Conservation (phyloP, 805 yeast species). For the Starmerella lactis-condensi region DNA sequence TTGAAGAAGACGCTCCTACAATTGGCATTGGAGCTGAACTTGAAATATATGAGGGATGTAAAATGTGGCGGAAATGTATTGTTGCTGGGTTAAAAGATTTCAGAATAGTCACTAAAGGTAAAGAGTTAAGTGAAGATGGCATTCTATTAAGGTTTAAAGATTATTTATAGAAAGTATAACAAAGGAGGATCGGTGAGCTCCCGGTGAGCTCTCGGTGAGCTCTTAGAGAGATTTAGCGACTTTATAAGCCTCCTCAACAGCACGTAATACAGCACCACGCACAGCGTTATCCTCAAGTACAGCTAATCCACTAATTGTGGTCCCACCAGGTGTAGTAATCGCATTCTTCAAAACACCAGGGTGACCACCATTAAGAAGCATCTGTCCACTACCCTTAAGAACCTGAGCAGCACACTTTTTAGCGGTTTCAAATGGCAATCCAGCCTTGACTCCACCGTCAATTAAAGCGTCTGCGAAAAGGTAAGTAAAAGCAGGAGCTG, state of each 20-base stretch:
- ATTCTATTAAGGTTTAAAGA: too few relatives aligned
- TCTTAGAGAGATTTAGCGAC: too few relatives aligned
- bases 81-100: too few relatives aligned
- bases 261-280: conserved; percentile 70
- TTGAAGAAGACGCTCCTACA: too few relatives aligned
- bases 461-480: conserved; percentile 77
- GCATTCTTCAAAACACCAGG: conserved; percentile 76
- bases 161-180: too few relatives aligned
- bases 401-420: conserved; percentile 81
- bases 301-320: conserved; percentile 87
- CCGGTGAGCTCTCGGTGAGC: too few relatives aligned
- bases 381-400: conserved; percentile 79
- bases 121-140: too few relatives aligned
- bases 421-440: conserved; percentile 71
- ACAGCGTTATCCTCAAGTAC: conserved; percentile 84
- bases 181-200: too few relatives aligned
- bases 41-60: too few relatives aligned
- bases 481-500: conserved; percentile 89
- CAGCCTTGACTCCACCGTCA: conserved; percentile 90
- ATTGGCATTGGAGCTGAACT: too few relatives aligned
- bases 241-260: conserved; percentile 79
- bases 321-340: conserved; percentile 95
- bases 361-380: conserved; percentile 72
- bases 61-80: too few relatives aligned
- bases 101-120: too few relatives aligned